These are phyloP conservation scores for Verticillium longisporum DNA, from an alignment of 2,329 filamentous ascomycete genomes.

Conservation along the genomic window DNA sequence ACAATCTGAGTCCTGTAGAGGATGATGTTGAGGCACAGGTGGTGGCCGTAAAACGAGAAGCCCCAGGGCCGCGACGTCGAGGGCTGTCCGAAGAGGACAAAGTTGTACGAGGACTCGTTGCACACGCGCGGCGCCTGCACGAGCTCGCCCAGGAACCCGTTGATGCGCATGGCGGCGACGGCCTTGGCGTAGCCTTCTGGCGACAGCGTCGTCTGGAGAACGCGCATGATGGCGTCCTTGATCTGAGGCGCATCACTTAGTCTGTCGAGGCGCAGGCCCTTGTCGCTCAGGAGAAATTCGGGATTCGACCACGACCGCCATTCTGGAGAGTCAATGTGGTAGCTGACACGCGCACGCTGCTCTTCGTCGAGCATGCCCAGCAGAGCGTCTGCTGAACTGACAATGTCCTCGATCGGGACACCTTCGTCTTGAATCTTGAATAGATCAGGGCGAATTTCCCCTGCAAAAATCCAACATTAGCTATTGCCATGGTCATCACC, in stretches of 20 bases:
- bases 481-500: background rate
- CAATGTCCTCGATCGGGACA: constrained; percentile 51
- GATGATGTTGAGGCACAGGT: constrained; percentile 67
- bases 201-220: constrained; percentile 55
- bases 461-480: constrained; percentile 19
- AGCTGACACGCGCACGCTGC: constrained; percentile 40
- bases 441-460: constrained; percentile 42
- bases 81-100: constrained; percentile 61
- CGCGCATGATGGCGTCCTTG: constrained; percentile 41
- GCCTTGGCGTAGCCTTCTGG: constrained; percentile 68
- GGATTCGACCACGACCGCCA: constrained; percentile 69
- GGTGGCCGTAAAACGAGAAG: constrained; percentile 71
- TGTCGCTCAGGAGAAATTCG: constrained; percentile 62
- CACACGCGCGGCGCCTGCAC: constrained; percentile 55
- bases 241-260: constrained; percentile 22
- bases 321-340: constrained; percentile 63
- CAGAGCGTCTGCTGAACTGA: constrained; percentile 39
- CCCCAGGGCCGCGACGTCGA: constrained; percentile 58
- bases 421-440: constrained; percentile 58
- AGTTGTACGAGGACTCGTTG: constrained; percentile 74
- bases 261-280: constrained; percentile 66
- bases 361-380: constrained; percentile 37
- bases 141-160: constrained; percentile 67
- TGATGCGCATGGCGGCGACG: constrained; percentile 62
- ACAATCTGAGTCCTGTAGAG: constrained; percentile 57